Evolutionary conservation across 805 yeast species (phyloP).

Genomic region (Saccharomycopsis microspora): DNA sequence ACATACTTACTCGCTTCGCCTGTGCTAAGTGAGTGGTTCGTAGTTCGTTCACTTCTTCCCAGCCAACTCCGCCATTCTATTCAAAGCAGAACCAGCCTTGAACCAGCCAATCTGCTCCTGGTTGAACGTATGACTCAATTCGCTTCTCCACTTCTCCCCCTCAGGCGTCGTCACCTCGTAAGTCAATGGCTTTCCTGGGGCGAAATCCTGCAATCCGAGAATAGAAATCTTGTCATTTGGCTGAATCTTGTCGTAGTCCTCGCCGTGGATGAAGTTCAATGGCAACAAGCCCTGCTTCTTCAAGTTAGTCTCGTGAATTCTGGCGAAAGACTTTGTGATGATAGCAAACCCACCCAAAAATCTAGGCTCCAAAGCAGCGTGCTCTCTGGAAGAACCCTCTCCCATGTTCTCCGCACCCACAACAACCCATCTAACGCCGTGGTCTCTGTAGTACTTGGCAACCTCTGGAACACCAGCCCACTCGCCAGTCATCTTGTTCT

Average conservation of each 20-base stretch:
- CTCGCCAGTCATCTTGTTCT: slow-evolving; percentile 85
- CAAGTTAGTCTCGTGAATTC: slow-evolving; percentile 98
- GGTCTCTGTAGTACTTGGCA: slow-evolving; percentile 88
- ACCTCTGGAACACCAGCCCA: slow-evolving; percentile 95
- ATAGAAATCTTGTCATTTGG: slow-evolving; percentile 86
- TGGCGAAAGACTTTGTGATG: slow-evolving; percentile 94
- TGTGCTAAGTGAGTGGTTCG: too few species aligned
- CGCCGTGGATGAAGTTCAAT: slow-evolving; percentile 81
- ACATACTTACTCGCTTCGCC: too few species aligned
- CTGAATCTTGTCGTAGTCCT: slow-evolving; percentile 88
- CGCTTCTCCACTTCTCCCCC: slow-evolving; percentile 80
- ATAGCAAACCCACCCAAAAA: slow-evolving; percentile 97
- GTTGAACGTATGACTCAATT: slow-evolving; percentile 94
- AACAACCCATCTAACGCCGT: slow-evolving; percentile 92
- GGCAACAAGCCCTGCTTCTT: slow-evolving; percentile 99
- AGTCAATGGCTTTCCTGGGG: slow-evolving; percentile 87
- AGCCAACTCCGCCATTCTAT: slow-evolving; percentile 63
- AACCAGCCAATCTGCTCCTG: slow-evolving; percentile 97
- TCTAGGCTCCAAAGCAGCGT: slow-evolving; percentile 99
- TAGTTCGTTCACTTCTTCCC: slow-evolving; percentile 6
- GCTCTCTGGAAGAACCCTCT: slow-evolving; percentile 99
- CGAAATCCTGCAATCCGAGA: slow-evolving; percentile 68
- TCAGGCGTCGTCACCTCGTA: slow-evolving; percentile 62
- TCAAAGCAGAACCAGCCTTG: slow-evolving; percentile 97
- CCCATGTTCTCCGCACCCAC: slow-evolving; percentile 98